Evolutionary conservation across 805 yeast genomes (phyloP), one percentile per base, ranked within the genome.

Genomic region (Schizosaccharomyces osmophilus): DNA sequence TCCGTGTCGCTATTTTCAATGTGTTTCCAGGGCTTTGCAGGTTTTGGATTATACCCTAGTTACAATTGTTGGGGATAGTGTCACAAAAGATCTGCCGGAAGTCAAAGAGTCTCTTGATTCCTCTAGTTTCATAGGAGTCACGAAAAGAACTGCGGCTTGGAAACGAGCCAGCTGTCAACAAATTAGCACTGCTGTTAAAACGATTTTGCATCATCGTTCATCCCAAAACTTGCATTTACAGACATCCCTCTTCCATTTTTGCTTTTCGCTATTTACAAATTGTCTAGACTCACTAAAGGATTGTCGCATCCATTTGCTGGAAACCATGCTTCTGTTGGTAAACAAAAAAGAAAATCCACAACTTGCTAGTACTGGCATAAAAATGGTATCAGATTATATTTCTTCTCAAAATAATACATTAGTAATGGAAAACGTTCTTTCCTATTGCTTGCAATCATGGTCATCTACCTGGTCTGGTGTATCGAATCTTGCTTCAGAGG

Each of bases 301-400:
- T 11, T 66, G 78, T 22, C 61, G 76, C 4, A 74, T 77, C 0
- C 62, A 69, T 11, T 51, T 75, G 1, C 58, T 79, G 6, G 76
- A 73, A 17, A 71, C 72, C 2, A 29, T 74, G n/a, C 62, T 70
- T 8, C 66, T 69, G 4, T 61, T 67, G 42, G 66, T 48, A 29
- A 65, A 32, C 3, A 64, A 66, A 29, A 61, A 45, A n/a, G 59
- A 41, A 2, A 26, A 62, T 54, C 31, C 39, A 43, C 41, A 24
- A 15, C 26, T 31, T n/a, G 26, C 29, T 17, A 26, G n/a, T 26
- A n/a, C 36, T 32, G 29, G 43, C 13, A 9, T 57, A 57, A 26
- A 65, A 17, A 8, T 19, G 22, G 4, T 51, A 17, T 22, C 26
- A 9, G 3, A 22, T 51, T 29, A n/a, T 13, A 51, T 24, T 8